Base-by-base conservation (phyloP, 805 yeast species). In the Tetrapisispora iriomotensis region DNA sequence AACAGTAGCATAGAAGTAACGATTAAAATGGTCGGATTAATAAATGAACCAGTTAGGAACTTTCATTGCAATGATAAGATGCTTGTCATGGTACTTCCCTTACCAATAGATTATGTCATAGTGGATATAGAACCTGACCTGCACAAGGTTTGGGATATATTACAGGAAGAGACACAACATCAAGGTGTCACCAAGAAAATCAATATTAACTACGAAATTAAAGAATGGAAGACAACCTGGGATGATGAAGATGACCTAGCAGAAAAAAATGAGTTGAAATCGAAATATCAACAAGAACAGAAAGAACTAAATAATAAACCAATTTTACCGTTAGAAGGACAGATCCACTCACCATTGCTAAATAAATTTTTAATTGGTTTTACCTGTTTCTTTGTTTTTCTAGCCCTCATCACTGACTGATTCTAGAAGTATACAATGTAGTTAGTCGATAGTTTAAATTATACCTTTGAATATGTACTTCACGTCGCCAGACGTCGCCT, bases 11-110 rank as follows among this genome's bases (percentile, higher is more conserved):
- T 78, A 39, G 75, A 82, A 39, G 82, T 92, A 37, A 74, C 87
- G 31, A 80, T 90, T 52, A 84, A 86, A 51, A 77, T 86, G 46
- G 87, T 88, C 63, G 95, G 95, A 10, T 70, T 83, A 49, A 66
- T 77, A 38, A 76, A 77, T 51, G 90, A 84, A 43, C 88, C 94
- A 37, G 68, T 76, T 2, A 63, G 75, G 36, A 85, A 77, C 54
- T 33, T 15, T 28, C 36, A 33, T 17, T 33, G 36, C 14, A 20
- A 33, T 19, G 36, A 33, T 24, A 27, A 33, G 14, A 12, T 33
- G 5, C 14, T 33, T 5, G 29, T 23, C 4, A 15, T 33, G 5
- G 36, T 33, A 6, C 22, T 33, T 8, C 36, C 36, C 2, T 28
- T 33, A 7, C 36, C 36, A 3, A 19, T 23, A 8, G 36, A 33